Conservation (phyloP, 2,329 filamentous ascomycete species). For the Nigrograna mackinnonii region DNA sequence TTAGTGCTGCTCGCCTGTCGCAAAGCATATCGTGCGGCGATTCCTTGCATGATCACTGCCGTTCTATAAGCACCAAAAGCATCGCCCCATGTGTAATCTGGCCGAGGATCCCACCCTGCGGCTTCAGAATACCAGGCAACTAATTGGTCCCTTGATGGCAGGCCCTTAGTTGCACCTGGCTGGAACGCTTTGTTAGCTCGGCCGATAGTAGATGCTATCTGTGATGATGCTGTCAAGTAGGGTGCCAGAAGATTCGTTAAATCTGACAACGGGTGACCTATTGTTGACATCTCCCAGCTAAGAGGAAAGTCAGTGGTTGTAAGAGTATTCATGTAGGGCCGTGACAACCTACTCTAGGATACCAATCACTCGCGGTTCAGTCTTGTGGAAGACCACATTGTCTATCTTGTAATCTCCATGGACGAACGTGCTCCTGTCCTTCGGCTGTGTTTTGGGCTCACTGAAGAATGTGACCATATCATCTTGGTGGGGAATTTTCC, state of each 20-base stretch:
- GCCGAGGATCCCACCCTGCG: conserved; percentile 71
- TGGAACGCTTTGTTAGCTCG: conserved; percentile 59
- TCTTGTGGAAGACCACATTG: conserved; percentile 75
- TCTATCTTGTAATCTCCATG: conserved; percentile 94
- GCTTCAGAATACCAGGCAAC: conserved; percentile 69
- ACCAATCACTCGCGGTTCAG: conserved; percentile 84
- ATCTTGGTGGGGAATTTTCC: conserved; percentile 80
- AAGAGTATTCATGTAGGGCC: neutral
- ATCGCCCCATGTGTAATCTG: conserved; percentile 66
- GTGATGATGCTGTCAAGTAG: conserved; percentile 45
- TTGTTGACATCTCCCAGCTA: conserved; percentile 93
- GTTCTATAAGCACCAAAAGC: conserved; percentile 65
- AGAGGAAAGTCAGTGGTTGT: conserved; percentile 4
- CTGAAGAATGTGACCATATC: conserved; percentile 80
- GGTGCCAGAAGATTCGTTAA: conserved; percentile 73
- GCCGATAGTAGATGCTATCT: conserved; percentile 42
- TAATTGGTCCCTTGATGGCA: conserved; percentile 63
- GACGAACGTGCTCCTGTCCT: conserved; percentile 77
- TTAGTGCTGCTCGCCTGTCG: conserved; percentile 88
- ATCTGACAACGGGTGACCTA: conserved; percentile 94
- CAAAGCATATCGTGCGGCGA: conserved; percentile 82
- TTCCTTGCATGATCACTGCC: conserved; percentile 78
- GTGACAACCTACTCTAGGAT: conserved; percentile 72
- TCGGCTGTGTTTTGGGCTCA: conserved; percentile 69
- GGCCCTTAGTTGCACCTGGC: conserved; percentile 66